These are phyloP conservation scores for Picocystis sp. DNA, from an alignment of 163 green algal genomes.

Conservation along the genomic window DNA sequence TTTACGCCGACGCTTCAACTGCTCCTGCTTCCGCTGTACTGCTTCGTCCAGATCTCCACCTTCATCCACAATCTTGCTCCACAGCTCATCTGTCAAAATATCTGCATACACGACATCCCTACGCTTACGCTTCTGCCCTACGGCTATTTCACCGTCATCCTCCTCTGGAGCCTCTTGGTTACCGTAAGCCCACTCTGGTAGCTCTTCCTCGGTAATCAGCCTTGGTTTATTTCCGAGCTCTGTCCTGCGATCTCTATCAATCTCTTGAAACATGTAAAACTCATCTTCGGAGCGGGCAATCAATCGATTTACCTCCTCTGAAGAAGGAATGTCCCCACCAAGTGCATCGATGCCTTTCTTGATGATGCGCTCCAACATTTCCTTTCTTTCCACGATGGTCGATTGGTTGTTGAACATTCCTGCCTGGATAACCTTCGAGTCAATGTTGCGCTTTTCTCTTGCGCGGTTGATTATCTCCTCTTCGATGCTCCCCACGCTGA, in stretches of 20 bases:
- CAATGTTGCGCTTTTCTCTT: slow-evolving; percentile 22
- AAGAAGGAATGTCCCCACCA: slow-evolving; percentile 12
- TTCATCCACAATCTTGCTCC: slow-evolving; percentile 17
- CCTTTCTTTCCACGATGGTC: slow-evolving; percentile 14
- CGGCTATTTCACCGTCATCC: neutral
- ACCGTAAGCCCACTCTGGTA: slow-evolving; percentile 20
- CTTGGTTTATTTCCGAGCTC: slow-evolving; percentile 2
- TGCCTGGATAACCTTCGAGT: slow-evolving; percentile 31
- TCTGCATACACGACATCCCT: slow-evolving; percentile 16
- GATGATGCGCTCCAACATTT: slow-evolving; percentile 28
- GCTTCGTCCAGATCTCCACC: slow-evolving; percentile 14
- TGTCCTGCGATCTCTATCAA: slow-evolving; percentile 17
- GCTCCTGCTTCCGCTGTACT: too few relatives aligned
- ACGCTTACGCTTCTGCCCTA: slow-evolving; percentile 13
- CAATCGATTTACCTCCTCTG: slow-evolving; percentile 23
- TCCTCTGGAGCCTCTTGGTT: slow-evolving; percentile 13
- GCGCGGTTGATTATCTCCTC: slow-evolving; percentile 27
- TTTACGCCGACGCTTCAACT: too few relatives aligned
- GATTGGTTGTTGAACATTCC: slow-evolving; percentile 20
- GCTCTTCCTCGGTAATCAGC: slow-evolving; percentile 21
- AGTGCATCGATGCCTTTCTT: slow-evolving; percentile 12
- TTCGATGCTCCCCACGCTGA: slow-evolving; percentile 28
- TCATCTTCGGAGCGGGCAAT: slow-evolving; percentile 19
- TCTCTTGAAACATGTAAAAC: slow-evolving; percentile 26
- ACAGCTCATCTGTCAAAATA: slow-evolving; percentile 16